Evolutionary conservation across 345 rosid species (phyloP).

Genomic region (Limnanthes douglasii): DNA sequence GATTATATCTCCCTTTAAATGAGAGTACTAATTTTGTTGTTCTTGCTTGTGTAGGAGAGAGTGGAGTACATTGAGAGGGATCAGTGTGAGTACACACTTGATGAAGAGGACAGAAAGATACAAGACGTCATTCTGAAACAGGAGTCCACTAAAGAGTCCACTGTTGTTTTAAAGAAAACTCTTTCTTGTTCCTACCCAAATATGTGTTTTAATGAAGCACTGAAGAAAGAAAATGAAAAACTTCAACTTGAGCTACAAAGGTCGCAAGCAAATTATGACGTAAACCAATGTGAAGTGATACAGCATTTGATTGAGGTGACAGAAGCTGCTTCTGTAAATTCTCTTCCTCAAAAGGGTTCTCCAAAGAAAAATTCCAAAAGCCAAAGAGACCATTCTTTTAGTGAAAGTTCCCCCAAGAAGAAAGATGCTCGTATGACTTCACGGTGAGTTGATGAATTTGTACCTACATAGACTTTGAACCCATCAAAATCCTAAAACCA

Average conservation of each 20-base stretch:
- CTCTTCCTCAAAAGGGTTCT: conserved; percentile 24
- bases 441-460: conserved; percentile 61
- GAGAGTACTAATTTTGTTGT: background rate
- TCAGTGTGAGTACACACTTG: conserved; percentile 81
- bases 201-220: conserved; percentile 68
- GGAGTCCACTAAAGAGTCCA: conserved; percentile 49
- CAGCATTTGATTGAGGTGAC: conserved; percentile 80
- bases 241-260: conserved; percentile 71
- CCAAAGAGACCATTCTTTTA: conserved; percentile 26
- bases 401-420: conserved; percentile 32
- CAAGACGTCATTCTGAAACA: conserved; percentile 68
- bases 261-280: conserved; percentile 75
- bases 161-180: conserved; percentile 62
- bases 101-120: conserved; percentile 83
- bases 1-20: background rate
- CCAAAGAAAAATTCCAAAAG: conserved; percentile 35
- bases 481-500: too few species aligned
- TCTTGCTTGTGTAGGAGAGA: conserved; percentile 44
- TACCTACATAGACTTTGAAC: too few species aligned
- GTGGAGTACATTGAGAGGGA: conserved; percentile 76
- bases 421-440: conserved; percentile 33
- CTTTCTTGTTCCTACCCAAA: conserved; percentile 85
- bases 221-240: conserved; percentile 60
- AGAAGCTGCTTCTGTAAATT: conserved; percentile 33
- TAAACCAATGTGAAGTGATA: conserved; percentile 75